Evolutionary conservation across 257 asterid species (phyloP).

Genomic region (Solanum lignicaule): DNA sequence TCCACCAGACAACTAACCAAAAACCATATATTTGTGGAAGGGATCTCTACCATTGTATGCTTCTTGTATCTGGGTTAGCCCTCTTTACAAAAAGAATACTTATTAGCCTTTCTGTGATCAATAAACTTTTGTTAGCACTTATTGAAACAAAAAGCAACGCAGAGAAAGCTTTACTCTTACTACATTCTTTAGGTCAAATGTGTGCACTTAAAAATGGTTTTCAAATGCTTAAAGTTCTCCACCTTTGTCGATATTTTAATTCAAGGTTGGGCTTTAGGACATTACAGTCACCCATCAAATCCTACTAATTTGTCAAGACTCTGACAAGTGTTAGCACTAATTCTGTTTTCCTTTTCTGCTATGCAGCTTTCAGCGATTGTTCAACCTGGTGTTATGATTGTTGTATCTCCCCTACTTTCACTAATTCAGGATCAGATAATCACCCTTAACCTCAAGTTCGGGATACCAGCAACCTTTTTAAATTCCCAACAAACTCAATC

Average conservation of each 20-base stretch:
- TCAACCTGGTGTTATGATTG: constrained; percentile 78
- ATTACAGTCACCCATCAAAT: neutral
- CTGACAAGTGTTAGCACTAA: neutral
- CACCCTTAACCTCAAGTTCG: constrained; percentile 79
- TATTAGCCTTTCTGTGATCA: neutral
- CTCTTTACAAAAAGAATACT: neutral
- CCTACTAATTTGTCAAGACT: neutral
- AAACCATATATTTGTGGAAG: neutral
- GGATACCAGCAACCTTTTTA: constrained; percentile 89
- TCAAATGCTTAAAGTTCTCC: neutral
- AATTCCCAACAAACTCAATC: constrained; percentile 84
- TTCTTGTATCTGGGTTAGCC: neutral
- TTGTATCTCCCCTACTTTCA: constrained; percentile 93
- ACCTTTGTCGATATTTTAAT: neutral
- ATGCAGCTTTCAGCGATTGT: constrained; percentile 89
- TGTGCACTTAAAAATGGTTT: neutral
- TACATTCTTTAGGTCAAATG: neutral
- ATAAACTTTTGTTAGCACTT: neutral
- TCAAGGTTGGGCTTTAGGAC: neutral
- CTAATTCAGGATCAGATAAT: constrained; percentile 98
- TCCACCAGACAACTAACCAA: neutral
- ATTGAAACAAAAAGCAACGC: neutral
- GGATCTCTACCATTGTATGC: neutral
- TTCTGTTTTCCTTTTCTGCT: constrained; percentile 5
- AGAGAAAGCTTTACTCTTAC: neutral